Base-by-base conservation (phyloP, 2,329 filamentous ascomycete species). In the Byssothecium circinans region DNA sequence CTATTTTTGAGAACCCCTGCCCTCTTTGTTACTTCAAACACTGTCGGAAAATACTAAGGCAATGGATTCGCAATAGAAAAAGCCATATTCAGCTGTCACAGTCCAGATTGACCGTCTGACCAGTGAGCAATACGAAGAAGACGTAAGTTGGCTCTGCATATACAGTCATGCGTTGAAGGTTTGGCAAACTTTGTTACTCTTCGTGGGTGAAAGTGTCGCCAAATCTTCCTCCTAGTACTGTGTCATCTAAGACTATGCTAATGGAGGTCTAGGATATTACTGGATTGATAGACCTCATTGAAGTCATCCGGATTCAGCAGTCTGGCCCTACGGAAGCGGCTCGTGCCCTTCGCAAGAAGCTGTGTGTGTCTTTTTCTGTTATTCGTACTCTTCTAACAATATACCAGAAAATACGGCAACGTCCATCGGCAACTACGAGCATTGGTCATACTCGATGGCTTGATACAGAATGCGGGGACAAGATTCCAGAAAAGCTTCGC, bases 401-500 rank as follows among this genome's bases (percentile, higher is more conserved):
- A 17, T 19, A 1, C 5, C 35, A 86, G 83, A 30, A 99, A 99
- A 76, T 97, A 99, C 73, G 94, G 94, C 61, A 95, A 85, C 64
- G 80, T 89, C n/a, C 92, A 97, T 71, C 87, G 91, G 41, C 94
- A 99, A 72, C 80, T 97, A 27, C 84, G 94, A 50, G 88, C 94
- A 29, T 81, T 99, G 18, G 87, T 88, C 10, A 86, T 99, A 41
- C 81, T 99, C 2, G 94, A 99, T 68, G 91, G 89, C 34, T 79
- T 99, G 32, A 94, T 99, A 51, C 89, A 96, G 67, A 99, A 99
- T 74, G 91, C 91, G 2, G 92, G 92, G 1, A 80, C 87, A 11
- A 83, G 87, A 11, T 96, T 97, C 67, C 88, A 96, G 71, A 84
- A 89, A 40, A 82, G 83, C 14, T 96, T 97, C 69, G 88, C 86